These are phyloP conservation scores for Diaporthe australafricana DNA, from an alignment of 2,329 filamentous ascomycete species.

Conservation along the genomic window DNA sequence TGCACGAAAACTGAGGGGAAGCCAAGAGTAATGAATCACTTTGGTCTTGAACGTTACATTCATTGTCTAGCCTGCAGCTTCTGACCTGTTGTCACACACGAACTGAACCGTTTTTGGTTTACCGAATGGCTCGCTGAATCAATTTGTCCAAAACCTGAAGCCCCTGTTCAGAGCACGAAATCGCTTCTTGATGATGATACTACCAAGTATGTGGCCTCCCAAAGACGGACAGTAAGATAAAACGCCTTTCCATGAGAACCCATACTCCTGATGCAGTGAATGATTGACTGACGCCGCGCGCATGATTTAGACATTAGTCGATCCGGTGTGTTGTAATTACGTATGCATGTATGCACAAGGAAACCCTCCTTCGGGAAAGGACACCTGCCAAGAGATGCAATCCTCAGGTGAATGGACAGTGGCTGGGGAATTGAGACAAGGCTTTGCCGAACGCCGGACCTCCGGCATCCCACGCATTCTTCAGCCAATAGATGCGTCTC, in stretches of 20 bases:
- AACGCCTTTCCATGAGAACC: constrained; percentile 7
- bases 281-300: constrained; percentile 26
- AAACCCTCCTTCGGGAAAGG: background rate
- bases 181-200: constrained; percentile 12
- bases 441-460: background rate
- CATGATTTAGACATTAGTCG: constrained; percentile 26
- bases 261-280: constrained; percentile 20
- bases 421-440: background rate
- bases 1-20: background rate
- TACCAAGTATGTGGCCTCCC: background rate
- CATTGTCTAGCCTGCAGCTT: background rate
- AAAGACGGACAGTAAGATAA: background rate
- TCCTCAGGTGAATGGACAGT: background rate
- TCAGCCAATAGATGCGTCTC: background rate
- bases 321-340: background rate
- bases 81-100: background rate
- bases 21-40: constrained; percentile 2
- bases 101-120: background rate
- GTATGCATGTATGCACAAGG: background rate
- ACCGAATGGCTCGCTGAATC: background rate
- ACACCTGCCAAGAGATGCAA: background rate
- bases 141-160: background rate
- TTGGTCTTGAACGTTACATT: background rate
- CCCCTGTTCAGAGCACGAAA: background rate
- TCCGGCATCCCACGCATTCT: background rate